Base-by-base conservation (phyloP, 2,329 filamentous ascomycete species). In the Arachnopeziza araneosa region DNA sequence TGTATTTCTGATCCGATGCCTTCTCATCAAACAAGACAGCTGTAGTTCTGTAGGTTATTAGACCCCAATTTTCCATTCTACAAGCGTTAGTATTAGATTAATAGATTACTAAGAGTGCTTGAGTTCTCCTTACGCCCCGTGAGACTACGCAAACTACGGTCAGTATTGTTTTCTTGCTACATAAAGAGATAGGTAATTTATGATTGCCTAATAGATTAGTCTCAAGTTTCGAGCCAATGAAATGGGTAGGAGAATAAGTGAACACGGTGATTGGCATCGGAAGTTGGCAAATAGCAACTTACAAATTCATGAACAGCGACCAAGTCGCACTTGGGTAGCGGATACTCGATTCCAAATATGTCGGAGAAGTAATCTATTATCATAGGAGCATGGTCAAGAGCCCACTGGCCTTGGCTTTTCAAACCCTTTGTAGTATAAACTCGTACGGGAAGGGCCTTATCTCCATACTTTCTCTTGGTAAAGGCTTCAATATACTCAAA, bases 291-390 rank as follows among this genome's bases (percentile, higher is more conserved):
- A 44, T 44, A 4, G 17, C 36, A 44, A 44, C 71, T 65, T 64
- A 72, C 95, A 78, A 99, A 96, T 77, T 96, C 93, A 76, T 96
- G 91, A 12, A 96, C 92, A 62, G 92, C 92, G 51, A 97, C 80
- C 55, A 97, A 80, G 74, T 97, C 93, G 5, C 91, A 88, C 80
- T 97, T 97, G 64, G 93, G 92, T 21, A 97, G 82, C 32, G 93
- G 93, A 74, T 96, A 97, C 71, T 96, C 92, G 66, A 96, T 91
- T 67, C 87, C 87, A 71, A 96, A 99, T 68, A 95, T 87, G 75
- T 97, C 91, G 0, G 93, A 98, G 77, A 96, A 99, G 77, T 92
- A 96, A 76, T 99, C 95, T 57, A 99, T 91, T 66, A 95, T 90
- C 77, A 93, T 90, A 71, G 93, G 90, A 24, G 93, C 93, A 74